phyloP scores from a whole-genome alignment of 768 basidiomycete species.

The Pleurotus djamor region DNA sequence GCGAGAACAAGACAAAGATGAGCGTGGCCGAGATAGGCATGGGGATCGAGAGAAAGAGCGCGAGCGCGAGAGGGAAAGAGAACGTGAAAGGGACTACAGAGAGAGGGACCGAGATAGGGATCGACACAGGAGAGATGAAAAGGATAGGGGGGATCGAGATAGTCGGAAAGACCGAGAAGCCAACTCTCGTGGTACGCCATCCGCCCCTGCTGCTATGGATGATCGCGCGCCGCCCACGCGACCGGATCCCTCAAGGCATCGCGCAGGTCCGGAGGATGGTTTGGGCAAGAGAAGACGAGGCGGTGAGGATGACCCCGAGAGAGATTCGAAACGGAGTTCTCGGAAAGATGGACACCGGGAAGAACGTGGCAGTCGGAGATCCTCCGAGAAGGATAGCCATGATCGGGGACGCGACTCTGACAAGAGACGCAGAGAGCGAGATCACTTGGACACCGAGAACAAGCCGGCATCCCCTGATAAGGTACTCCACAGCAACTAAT shows the following conservation, averaged over 20 bases:
- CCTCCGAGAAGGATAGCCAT: slow-evolving; percentile 64
- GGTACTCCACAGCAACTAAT: slow-evolving; percentile 33
- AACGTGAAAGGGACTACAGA: slow-evolving; percentile 26
- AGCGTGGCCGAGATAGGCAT: slow-evolving; percentile 46
- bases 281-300: slow-evolving; percentile 72
- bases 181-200: slow-evolving; percentile 31
- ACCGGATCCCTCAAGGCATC: slow-evolving; percentile 58
- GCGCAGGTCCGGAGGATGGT: slow-evolving; percentile 55
- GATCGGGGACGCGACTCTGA: slow-evolving; percentile 67
- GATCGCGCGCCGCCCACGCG: slow-evolving; percentile 57
- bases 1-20: slow-evolving; percentile 36
- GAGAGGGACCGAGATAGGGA: slow-evolving; percentile 50
- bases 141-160: slow-evolving; percentile 59
- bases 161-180: slow-evolving; percentile 60
- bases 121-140: slow-evolving; percentile 56
- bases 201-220: slow-evolving; percentile 28
- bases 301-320: slow-evolving; percentile 73
- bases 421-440: slow-evolving; percentile 68
- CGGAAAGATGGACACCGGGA: slow-evolving; percentile 79
- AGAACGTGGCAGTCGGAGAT: slow-evolving; percentile 61
- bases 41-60: slow-evolving; percentile 20
- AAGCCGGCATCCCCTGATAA: slow-evolving; percentile 53
- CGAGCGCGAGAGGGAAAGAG: slow-evolving; percentile 19
- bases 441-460: slow-evolving; percentile 46
- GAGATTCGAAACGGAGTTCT: slow-evolving; percentile 77